Evolutionary conservation across 2,329 filamentous ascomycete species (phyloP).

Genomic region (Beauveria scarabaeidicola): DNA sequence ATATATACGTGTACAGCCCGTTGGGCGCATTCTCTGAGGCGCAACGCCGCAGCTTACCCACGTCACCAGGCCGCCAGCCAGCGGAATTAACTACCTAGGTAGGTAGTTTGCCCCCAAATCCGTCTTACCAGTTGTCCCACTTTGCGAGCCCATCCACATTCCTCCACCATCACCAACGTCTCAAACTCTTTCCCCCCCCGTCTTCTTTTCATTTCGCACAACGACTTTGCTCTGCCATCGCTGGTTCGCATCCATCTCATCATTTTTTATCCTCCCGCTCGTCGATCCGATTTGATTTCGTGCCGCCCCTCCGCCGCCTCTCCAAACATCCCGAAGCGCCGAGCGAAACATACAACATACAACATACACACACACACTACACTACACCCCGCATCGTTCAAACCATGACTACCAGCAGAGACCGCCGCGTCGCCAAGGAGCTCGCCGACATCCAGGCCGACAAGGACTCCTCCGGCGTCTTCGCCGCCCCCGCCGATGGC

Average conservation of each 20-base stretch:
- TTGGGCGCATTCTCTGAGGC: no score
- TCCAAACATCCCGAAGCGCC: background rate
- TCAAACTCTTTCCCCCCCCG: no score
- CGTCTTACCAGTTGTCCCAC: background rate
- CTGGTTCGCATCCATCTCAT: no score
- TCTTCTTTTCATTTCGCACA: background rate
- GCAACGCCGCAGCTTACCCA: no score
- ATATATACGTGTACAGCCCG: no score
- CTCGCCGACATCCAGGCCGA: slow-evolving; percentile 68
- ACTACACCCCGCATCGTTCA: no score
- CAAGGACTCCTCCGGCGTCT: slow-evolving; percentile 63
- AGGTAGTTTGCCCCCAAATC: no score
- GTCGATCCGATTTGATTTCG: no score
- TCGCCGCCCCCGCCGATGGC: slow-evolving; percentile 54
- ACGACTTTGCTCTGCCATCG: background rate
- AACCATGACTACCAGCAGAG: slow-evolving; percentile 41
- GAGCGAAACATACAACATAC: background rate
- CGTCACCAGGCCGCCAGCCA: no score
- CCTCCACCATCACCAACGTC: background rate
- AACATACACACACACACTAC: background rate
- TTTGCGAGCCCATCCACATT: background rate
- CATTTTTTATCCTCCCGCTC: no score
- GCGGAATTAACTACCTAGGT: no score
- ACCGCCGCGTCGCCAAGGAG: slow-evolving; percentile 64
- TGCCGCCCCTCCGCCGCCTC: background rate